Base-by-base conservation (phyloP, 305 asterid species). In the Solanum hybrid region DNA sequence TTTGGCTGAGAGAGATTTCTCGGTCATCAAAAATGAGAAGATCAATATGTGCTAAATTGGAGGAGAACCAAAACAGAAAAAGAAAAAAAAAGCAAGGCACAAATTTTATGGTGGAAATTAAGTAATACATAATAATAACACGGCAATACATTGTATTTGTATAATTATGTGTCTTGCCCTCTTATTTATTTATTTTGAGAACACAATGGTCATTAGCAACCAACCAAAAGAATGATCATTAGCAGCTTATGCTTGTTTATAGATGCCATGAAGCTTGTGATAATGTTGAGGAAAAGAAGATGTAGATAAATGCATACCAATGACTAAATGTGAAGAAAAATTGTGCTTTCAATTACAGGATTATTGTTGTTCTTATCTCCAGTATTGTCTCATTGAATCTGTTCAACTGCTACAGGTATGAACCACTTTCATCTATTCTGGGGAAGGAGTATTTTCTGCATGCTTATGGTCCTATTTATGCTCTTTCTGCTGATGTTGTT, bases 361-460 rank as follows among this genome's bases (percentile, higher is more conserved):
- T 79, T 76, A 70, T 90, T 31, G 61, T 65, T 91, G 86, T 45
- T 84, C 12, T 31, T 61, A 87, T 89, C 45, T 68, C 68, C 79
- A 73, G 45, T 24, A n/a, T 87, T 89, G 61, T 70, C 51, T 70
- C 73, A 72, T 39, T n/a, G 45, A 17, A 41, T 27, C 78, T 84
- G 65, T 87, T 90, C 84, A 70, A 73, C 90, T 90, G 73, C 20
- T 94, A 90, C 97, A 97, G 99, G 99, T 96, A 95, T 90, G 99
- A 98, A 90, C 99, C 99, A 65, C 93, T 96, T 89, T 91, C 96
- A 7, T 78, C 92, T 94, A 91, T 98, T 93, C 95, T 98, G 68
- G 99, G 99, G 89, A 95, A 93, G 94, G 99, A 98, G 93, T 98
- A 98, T 90, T 98, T 98, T 92, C 95, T 98, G 87, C 99, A 98